Conservation (phyloP, 257 asterid genomes). For the Jasminum sambac region DNA sequence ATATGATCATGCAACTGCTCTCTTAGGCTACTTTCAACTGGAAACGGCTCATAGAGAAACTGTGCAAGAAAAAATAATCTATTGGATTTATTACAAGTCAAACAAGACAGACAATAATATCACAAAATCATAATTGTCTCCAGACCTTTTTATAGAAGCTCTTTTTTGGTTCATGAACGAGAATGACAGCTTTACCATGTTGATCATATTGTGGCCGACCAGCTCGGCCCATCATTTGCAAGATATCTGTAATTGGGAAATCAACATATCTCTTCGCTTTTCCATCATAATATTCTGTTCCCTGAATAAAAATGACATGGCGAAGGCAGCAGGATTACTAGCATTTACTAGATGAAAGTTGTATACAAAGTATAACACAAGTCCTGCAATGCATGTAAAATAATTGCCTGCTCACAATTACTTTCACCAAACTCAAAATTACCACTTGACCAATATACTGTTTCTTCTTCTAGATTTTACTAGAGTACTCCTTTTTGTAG, state of each 20-base stretch:
- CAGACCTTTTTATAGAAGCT: conserved; percentile 94
- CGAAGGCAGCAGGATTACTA: conserved; percentile 14
- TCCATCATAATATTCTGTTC: conserved; percentile 93
- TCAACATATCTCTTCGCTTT: conserved; percentile 92
- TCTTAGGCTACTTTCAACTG: conserved; percentile 98
- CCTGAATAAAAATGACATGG: conserved; percentile 45
- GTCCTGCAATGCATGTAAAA: not conserved
- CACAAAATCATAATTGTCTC: conserved; percentile 8
- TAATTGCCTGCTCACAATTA: not conserved
- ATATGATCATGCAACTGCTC: conserved; percentile 94
- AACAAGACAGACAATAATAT: conserved; percentile 8
- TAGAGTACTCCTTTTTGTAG: not conserved
- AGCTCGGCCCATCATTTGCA: conserved; percentile 99
- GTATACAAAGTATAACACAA: not conserved
- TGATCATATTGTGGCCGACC: conserved; percentile 99
- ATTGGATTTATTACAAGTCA: conserved; percentile 21
- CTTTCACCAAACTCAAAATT: not conserved
- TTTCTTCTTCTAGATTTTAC: not conserved
- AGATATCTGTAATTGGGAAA: conserved; percentile 93
- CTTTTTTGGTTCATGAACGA: conserved; percentile 97
- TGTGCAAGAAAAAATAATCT: conserved; percentile 35
- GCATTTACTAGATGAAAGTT: not conserved
- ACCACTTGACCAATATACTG: not conserved
- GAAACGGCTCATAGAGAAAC: conserved; percentile 99
- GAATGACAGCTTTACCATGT: conserved; percentile 98